Percentiles rank a stretch among this genome's conserved stretches.
Evolutionary conservation across 129 eudicot species (phyloP).

Genomic region (Kitagawia praeruptora): DNA sequence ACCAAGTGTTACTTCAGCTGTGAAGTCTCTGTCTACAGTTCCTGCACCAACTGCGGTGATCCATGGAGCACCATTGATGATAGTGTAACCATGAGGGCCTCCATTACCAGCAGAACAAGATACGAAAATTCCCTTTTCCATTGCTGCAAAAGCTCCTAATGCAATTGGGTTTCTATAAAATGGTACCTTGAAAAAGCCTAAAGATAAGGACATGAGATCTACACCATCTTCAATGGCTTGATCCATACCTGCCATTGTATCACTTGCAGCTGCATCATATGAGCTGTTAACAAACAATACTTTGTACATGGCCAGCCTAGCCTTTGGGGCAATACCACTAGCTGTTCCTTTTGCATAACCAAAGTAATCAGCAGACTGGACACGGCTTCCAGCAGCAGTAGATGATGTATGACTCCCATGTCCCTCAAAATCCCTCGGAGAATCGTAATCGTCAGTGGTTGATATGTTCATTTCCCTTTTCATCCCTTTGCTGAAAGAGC

Average conservation of each 20-base stretch:
- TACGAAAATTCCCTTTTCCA: not conserved
- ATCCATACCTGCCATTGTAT: not conserved
- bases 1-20: not conserved
- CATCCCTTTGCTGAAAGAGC: not conserved
- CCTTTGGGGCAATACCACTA: not conserved
- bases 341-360: not conserved
- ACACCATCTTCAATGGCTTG: not conserved
- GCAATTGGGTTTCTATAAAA: not conserved
- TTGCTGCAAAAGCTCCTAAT: not conserved
- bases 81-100: not conserved
- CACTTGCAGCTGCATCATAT: not conserved
- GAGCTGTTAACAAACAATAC: not conserved
- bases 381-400: not conserved
- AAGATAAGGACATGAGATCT: not conserved
- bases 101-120: not conserved
- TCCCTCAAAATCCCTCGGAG: not conserved
- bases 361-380: not conserved
- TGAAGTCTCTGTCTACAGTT: not conserved
- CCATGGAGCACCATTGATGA: not conserved
- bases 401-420: not conserved
- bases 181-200: not conserved
- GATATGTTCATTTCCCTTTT: not conserved
- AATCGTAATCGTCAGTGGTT: not conserved
- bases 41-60: not conserved
- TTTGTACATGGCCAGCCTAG: not conserved